Base-by-base conservation (phyloP, 352 stramenopile genomes). In the Globisporangium nodosum region DNA sequence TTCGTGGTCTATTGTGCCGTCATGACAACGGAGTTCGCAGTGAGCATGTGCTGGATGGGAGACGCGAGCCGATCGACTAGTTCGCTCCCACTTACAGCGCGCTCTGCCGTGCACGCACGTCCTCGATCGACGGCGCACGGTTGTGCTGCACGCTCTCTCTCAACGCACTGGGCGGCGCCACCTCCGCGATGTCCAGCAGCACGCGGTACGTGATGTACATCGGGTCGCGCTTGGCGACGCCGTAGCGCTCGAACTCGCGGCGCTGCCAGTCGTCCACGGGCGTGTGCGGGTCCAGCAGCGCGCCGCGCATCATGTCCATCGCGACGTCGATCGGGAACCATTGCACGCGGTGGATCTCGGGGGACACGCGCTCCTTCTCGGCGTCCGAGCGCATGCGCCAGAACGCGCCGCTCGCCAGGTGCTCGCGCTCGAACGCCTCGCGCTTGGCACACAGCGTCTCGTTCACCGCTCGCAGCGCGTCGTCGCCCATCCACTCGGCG, bases 311-410 rank as follows among this genome's bases (percentile, higher is more conserved):
- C 69, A 84, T 76, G 5, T 61, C 54, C 55, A 88, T 80, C 2
- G 74, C 77, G 5, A 65, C 49, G 3, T 78, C 68, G 35, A 88
- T 75, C 13, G 72, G 71, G 45, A 88, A 81, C 77, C 77, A 88
- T 47, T 67, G 56, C 33, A 88, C 64, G 21, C 67, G 53, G n/a
- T 72, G 67, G 42, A 88, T 77, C 61, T 88, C 77, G 5, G 77
- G 77, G 0, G 73, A 85, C 12, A 86, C 65, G 11, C 49, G 56
- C 63, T 82, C 74, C 52, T 84, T 81, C 52, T 81, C 54, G 1
- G 62, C 46, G 3, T 63, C 55, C 0, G 50, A 65, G 12, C 0
- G 5, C 66, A 85, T 68, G 27, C 49, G 13, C 70, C 71, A 85
- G 54, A 76, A 88, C 13, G 52, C 52, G 1, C 75, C 73, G 33